Base-by-base conservation (phyloP, 1,139 yeast genomes). In the Suhomyces guaymorum region DNA sequence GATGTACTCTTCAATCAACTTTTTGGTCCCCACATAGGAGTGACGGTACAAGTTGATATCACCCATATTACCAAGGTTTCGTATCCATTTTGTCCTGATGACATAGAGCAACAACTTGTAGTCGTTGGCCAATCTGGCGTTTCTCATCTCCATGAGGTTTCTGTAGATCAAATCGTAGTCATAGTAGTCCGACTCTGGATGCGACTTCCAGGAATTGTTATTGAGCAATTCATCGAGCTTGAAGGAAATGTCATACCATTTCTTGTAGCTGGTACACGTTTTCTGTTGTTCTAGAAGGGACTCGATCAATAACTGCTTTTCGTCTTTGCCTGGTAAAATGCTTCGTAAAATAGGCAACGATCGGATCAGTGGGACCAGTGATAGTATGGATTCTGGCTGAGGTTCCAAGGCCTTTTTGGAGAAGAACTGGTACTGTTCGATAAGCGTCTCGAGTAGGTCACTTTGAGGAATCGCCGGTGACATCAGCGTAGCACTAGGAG, bases 61-160 rank as follows among this genome's bases (percentile, higher is more conserved):
- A 0, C 96, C 95, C 72, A 89, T 87, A 48, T 88, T 85, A 0
- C 96, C 97, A 40, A 88, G 61, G 53, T 89, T 87, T 43, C 98
- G 68, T 8, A 79, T 76, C 86, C 96, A 83, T 20, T 85, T 79
- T 0, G 97, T 90, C 37, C 97, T 63, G 7, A 92, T 78, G 16
- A 87, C 64, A 52, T 86, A 87, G 15, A 90, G 60, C 23, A 92
- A 61, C 28, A 73, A 66, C 37, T 75, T 70, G 49, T 74, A 76
- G 52, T 92, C 86, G 20, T 74, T 70, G 8, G 64, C 51, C 17
- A 57, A 38, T 25, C 97, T 66, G 1, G 92, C 88, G 2, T 60
- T 57, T 30, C 75, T 63, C 68, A 92, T 66, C 39, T 82, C 82
- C n/a, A 55, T 49, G 33, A 88, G 61, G 38, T 80, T 66, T 11